A percentile compares a stretch with the other conserved stretches of the same genome.
These are phyloP conservation scores for Triticum timopheevii DNA, from an alignment of 176 grass and related monocot species.

Conservation along the genomic window DNA sequence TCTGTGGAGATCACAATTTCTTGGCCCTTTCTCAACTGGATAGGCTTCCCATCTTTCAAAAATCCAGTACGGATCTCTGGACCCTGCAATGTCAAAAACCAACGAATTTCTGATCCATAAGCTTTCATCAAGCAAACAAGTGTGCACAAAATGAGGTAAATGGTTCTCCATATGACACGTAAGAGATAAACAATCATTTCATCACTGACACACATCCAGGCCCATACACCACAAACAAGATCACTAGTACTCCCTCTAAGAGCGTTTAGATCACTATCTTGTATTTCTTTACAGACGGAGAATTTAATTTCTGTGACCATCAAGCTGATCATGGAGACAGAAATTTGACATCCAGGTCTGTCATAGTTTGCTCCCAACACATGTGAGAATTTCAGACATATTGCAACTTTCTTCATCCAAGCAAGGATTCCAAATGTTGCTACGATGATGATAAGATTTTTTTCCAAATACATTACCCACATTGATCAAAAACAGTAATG, in stretches of 20 bases:
- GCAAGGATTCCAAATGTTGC: not conserved
- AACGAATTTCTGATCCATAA: constrained; percentile 12
- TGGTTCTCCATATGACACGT: not conserved
- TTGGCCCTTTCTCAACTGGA: constrained; percentile 68
- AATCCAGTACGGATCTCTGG: constrained; percentile 85
- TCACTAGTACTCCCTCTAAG: too few species aligned
- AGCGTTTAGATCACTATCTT: too few species aligned
- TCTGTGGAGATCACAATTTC: constrained; percentile 74
- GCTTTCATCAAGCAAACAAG: not conserved
- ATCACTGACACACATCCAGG: not conserved
- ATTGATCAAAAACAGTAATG: not conserved
- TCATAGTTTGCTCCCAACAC: not conserved
- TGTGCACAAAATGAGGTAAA: not conserved
- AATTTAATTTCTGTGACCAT: not conserved
- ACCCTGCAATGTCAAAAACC: constrained; percentile 39
- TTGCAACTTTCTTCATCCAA: not conserved
- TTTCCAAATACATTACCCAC: not conserved
- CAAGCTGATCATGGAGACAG: not conserved
- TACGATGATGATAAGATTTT: not conserved
- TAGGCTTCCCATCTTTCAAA: constrained; percentile 77
- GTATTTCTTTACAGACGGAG: too few species aligned
- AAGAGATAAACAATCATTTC: not conserved
- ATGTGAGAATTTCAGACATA: not conserved
- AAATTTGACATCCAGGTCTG: not conserved
- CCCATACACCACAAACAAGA: not conserved